Evolutionary conservation across 306 rosid genomes (phyloP), one percentile per base, ranked within the genome.

Genomic region (Gillenia trifoliata): DNA sequence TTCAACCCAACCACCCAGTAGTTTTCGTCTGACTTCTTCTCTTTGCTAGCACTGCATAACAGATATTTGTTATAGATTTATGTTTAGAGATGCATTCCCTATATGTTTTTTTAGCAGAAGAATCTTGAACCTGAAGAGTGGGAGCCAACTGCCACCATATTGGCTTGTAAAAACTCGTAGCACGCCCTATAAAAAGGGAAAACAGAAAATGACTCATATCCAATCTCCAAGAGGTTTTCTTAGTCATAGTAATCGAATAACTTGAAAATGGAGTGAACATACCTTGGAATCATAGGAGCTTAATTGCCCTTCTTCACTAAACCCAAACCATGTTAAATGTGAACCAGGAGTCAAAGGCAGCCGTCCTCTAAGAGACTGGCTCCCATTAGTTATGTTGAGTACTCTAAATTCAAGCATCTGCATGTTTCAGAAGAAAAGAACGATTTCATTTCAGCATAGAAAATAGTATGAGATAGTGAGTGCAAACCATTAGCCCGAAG

Each of bases 251-350:
- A 70, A 68, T 25, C 19, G 34, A 65, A 74, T 9, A 56, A 34
- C 36, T 71, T 70, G 49, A 55, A 66, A 79, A 49, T 71, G 40
- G 28, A 72, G 63, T 33, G 62, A 52, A 26, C 68, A 34, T 86
- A 89, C 98, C 94, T 87, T 90, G 63, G 99, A 94, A 80, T 92
- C 99, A n/a, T 84, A 90, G 43, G 95, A 89, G 84, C 96, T 87
- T 75, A 92, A 75, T 74, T 82, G 85, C 43, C 99, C 97, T 76
- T 89, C 96, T 78, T 94, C 99, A 72, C 91, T 89, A 78, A 90
- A 94, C 54, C 99, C 99, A 84, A 94, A 86, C 99, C 98, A 94
- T 40, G 79, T 72, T 60, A 94, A 84, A 77, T 79, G 71, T 56
- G 99, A 94, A 60, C 96, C 96, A 50, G 99, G 92, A 81, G 96